Evolutionary conservation across 768 basidiomycete genomes (phyloP), one percentile per base, ranked within the genome.

Genomic region (Stropharia rugosoannulata): DNA sequence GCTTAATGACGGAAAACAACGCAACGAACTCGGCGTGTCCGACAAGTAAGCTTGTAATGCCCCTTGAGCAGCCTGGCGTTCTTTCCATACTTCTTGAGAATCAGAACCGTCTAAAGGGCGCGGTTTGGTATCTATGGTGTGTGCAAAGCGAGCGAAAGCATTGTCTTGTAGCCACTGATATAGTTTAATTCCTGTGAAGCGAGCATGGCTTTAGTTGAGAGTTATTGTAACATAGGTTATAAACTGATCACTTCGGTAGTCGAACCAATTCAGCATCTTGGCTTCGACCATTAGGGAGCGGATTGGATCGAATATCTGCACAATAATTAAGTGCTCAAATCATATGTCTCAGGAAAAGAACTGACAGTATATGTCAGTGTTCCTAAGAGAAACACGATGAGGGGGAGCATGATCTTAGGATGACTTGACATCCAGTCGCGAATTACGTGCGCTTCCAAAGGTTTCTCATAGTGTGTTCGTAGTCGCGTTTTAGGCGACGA

Each of bases 261-360:
- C 87, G 63, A 97, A 95, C 81, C 91, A 91, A 40, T 92, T 80
- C 43, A 89, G 74, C 63, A 97, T 77, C 64, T 93, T 91, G 22
- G 83, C 84, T 73, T 93, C 81, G 0, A 98, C 81, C 77, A 86
- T 92, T 56, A 93, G 75, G 2, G 86, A 82, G 25, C 96, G 87
- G 40, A 99, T 82, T 2, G 95, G 95, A 69, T 98, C 94, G 64
- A 98, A 97, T 49, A 98, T 83, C 90, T 96, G 58, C 0, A 7
- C 7, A 15, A n/a, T 22, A 51, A 18, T 16, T 57, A 12, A 56
- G 37, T 10, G 42, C 32, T 42, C n/a, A 51, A 35, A 42, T 41
- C 50, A 44, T 16, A 22, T 15, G 7, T n/a, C 25, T 27, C 49
- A 50, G 15, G 37, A 18, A n/a, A 32, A 22, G 10, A 6, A 71